Percentiles rank a stretch among this genome's conserved stretches.
Conservation (phyloP, 2,329 filamentous ascomycete genomes). For the Ophiocordyceps unilateralis region DNA sequence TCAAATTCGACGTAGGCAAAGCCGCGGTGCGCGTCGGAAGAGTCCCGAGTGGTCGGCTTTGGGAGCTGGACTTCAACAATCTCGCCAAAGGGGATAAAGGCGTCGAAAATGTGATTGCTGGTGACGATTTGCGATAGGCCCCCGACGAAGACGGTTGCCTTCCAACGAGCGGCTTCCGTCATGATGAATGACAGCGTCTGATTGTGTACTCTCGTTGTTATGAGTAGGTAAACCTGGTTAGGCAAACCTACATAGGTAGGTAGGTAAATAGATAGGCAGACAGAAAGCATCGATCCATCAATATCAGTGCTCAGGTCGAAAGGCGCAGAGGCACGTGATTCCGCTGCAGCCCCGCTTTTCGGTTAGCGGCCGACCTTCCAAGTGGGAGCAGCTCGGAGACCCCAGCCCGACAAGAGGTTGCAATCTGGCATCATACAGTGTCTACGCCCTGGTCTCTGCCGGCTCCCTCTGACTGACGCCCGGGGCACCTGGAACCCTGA, state of each 20-base stretch:
- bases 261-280: too few species aligned
- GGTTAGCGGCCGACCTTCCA: neutral
- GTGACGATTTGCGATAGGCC: conserved; percentile 71
- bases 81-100: conserved; percentile 93
- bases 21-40: conserved; percentile 65
- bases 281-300: too few species aligned
- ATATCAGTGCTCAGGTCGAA: too few species aligned
- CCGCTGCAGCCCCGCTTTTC: neutral
- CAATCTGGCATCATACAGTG: conserved; percentile 26
- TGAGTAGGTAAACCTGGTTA: too few species aligned
- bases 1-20: conserved; percentile 97
- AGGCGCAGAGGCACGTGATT: neutral
- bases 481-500: conserved; percentile 6
- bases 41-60: conserved; percentile 67
- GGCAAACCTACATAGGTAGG: too few species aligned
- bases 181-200: conserved; percentile 26
- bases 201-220: too few species aligned
- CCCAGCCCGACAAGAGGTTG: conserved; percentile 11
- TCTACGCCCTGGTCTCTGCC: neutral
- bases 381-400: neutral
- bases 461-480: conserved; percentile 13
- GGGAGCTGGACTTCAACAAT: conserved; percentile 83
- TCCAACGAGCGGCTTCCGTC: conserved; percentile 70
- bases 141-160: conserved; percentile 83
- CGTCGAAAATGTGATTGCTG: conserved; percentile 59